Conservation (phyloP, 805 yeast species). For the Ogataea salicorniae region DNA sequence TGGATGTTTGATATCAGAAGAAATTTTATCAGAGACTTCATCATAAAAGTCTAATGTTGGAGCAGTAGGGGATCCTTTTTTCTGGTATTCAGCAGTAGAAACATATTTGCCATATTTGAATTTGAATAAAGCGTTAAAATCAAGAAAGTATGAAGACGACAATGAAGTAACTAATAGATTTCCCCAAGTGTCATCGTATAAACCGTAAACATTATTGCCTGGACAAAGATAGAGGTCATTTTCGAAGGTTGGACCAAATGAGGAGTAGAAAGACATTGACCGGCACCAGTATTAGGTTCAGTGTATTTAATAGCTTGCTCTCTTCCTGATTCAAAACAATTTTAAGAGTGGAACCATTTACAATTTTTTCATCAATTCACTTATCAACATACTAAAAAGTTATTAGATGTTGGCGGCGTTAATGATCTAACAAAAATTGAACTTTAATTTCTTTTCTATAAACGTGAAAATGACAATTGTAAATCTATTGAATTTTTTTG, state of each 20-base stretch:
- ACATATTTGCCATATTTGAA: constrained; percentile 1
- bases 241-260: constrained; percentile 19
- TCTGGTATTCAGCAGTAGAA: not conserved
- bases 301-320: not conserved
- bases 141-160: constrained; percentile 16
- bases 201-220: constrained; percentile 13
- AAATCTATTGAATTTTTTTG: no score
- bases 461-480: no score
- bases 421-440: no score
- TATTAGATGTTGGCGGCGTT: no score
- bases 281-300: constrained; percentile 8
- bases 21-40: not conserved
- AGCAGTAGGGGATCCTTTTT: not conserved
- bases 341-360: not conserved
- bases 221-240: constrained; percentile 19
- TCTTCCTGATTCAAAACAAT: not conserved
- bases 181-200: constrained; percentile 4
- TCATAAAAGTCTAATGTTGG: not conserved
- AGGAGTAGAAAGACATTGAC: constrained; percentile 12
- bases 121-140: constrained; percentile 13
- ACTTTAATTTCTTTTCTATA: no score
- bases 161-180: constrained; percentile 14
- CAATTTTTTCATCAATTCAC: constrained; percentile 2
- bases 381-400: no score
- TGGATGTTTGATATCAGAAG: constrained; percentile 7